Percentiles rank a stretch among this genome's conserved stretches.
Evolutionary conservation across 305 asterid genomes (phyloP).

Genomic region (Solanum hybrid): DNA sequence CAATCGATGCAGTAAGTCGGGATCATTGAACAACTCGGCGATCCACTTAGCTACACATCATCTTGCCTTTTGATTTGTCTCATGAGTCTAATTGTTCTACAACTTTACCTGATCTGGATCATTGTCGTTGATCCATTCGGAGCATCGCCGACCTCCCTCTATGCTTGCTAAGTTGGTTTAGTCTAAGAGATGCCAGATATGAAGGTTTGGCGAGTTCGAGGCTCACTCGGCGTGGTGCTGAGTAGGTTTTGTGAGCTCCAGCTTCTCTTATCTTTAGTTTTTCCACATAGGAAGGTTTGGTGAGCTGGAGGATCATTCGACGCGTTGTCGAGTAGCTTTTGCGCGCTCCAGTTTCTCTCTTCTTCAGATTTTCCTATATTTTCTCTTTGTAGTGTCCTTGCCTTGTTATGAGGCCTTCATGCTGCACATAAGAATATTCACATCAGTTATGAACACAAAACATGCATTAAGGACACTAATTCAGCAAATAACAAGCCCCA

Average conservation of each 20-base stretch:
- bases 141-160: background rate
- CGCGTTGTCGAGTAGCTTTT: background rate
- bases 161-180: background rate
- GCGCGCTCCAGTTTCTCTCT: too few species aligned
- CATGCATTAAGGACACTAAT: background rate
- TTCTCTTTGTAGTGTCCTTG: background rate
- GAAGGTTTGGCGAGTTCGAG: background rate
- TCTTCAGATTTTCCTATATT: background rate
- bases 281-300: background rate
- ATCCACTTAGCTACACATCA: background rate
- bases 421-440: background rate
- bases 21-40: background rate
- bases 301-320: background rate
- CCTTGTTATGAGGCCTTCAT: background rate
- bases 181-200: too few species aligned
- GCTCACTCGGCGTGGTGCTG: background rate
- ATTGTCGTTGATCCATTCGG: too few species aligned
- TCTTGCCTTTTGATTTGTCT: background rate
- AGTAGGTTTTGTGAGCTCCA: background rate
- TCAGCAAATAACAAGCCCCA: background rate
- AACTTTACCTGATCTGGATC: background rate
- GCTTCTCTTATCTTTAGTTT: background rate
- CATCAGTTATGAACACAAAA: background rate
- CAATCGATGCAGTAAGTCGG: background rate
- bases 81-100: background rate